Base-by-base conservation (phyloP, 768 basidiomycete species). In the Serendipita indica region DNA sequence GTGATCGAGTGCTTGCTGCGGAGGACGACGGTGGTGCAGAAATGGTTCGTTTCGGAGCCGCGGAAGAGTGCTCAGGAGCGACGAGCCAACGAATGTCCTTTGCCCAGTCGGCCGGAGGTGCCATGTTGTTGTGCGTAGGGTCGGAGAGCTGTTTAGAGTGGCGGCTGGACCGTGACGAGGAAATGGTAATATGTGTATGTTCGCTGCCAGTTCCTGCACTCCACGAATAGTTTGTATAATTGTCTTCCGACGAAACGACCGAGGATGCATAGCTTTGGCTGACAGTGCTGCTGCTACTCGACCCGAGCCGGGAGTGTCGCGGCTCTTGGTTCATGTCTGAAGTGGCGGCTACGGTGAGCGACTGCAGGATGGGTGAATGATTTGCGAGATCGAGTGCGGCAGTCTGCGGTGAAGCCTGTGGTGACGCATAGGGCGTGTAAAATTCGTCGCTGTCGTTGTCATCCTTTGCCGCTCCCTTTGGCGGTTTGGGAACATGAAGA, bases 51-150 rank as follows among this genome's bases (percentile, higher is more conserved):
- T 39, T 61, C 59, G 54, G 62, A 57, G 57, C 32, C 14, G 39
- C 58, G 57, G 33, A 33, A 16, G 43, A 13, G 39, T 34, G 33
- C 27, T 12, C 66, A 35, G 77, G 66, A 56, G 72, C 66, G 30
- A 71, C 76, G 30, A 86, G 77, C 80, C 80, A 84, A 33, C 80
- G 75, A 16, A 83, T 77, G 54, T 86, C 83, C 62, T 75, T 78
- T 12, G 80, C 77, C 84, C 82, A 86, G 63, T 83, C 78, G 57
- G 80, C 74, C 64, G 79, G 77, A 2, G 75, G 76, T 65, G 74
- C 74, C 16, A 25, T 57, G 18, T 16, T 30, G 18, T 18, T 14
- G 30, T 12, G 43, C 32, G 30, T 43, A 27, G 30, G 33, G 14
- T 27, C 41, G 18, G 27, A 58, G 35, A 4, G 14, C 27, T 64